phyloP scores from a whole-genome alignment of 768 basidiomycete species.

The Omphalotus guepiniiformis region DNA sequence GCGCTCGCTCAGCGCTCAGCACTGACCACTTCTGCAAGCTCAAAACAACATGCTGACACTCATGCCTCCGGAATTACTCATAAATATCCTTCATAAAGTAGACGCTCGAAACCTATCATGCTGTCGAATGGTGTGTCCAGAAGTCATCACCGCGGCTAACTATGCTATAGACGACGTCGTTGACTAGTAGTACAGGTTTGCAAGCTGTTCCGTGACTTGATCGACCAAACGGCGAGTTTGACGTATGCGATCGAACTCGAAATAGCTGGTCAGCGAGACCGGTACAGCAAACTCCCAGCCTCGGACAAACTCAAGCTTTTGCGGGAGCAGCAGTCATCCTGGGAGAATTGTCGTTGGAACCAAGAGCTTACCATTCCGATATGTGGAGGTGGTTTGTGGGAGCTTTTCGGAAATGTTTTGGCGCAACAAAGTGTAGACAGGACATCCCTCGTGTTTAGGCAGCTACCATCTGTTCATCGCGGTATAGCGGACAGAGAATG shows the following conservation, averaged over 20 bases:
- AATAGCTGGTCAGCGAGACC: constrained; percentile 37
- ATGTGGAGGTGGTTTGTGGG: constrained; percentile 44
- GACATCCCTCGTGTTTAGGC: constrained; percentile 35
- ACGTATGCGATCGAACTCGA: constrained; percentile 45
- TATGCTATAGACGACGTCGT: too few species aligned
- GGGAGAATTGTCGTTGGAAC: constrained; percentile 36
- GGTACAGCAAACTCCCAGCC: constrained; percentile 24
- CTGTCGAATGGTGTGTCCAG: too few species aligned
- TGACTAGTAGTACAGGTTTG: constrained; percentile 1
- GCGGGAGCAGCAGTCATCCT: constrained; percentile 32
- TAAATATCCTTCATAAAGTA: too few species aligned
- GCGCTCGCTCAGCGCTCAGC: too few species aligned
- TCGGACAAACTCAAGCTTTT: constrained; percentile 35
- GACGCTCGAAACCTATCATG: too few species aligned
- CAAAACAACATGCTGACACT: too few species aligned
- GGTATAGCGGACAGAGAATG: constrained; percentile 44
- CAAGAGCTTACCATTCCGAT: constrained; percentile 31
- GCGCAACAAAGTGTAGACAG: constrained; percentile 32
- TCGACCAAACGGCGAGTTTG: constrained; percentile 27
- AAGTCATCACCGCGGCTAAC: too few species aligned
- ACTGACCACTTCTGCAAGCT: too few species aligned
- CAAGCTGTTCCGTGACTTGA: constrained; percentile 4
- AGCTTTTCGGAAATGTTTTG: constrained; percentile 55
- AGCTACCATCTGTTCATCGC: constrained; percentile 46
- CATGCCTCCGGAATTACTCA: too few species aligned